These are phyloP conservation scores for Aspergillus sp. DNA, from an alignment of 2,329 filamentous ascomycete species.

Conservation along the genomic window DNA sequence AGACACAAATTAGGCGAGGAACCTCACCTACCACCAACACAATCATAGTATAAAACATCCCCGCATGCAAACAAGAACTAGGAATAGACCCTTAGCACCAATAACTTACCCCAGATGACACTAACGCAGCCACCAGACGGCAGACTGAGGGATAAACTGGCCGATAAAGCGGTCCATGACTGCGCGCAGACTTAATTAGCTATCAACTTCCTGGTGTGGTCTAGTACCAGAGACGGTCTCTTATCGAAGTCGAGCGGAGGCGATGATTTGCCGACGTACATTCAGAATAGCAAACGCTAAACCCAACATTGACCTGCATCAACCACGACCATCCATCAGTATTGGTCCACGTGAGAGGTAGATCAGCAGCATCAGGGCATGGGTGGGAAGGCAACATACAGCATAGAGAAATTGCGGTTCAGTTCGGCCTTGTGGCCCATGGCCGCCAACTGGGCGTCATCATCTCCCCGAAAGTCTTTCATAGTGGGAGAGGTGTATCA, in stretches of 20 bases:
- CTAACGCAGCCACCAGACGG: slow-evolving; percentile 70
- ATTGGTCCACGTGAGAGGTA: neutral
- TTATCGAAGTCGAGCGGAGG: neutral
- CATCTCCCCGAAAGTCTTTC: slow-evolving; percentile 32
- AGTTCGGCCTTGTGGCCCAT: slow-evolving; percentile 62
- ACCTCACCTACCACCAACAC: neutral
- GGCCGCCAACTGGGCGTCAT: slow-evolving; percentile 55
- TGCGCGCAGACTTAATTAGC: slow-evolving; percentile 19
- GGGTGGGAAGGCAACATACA: slow-evolving; percentile 34
- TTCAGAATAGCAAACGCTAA: slow-evolving; percentile 65
- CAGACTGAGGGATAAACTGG: slow-evolving; percentile 61
- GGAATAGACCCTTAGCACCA: neutral
- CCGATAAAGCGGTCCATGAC: slow-evolving; percentile 63
- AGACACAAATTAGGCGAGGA: neutral
- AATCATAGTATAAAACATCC: neutral
- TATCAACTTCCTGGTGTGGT: neutral
- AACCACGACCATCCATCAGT: neutral
- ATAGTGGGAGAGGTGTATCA: slow-evolving; percentile 16
- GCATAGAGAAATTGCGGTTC: slow-evolving; percentile 58
- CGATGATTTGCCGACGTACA: slow-evolving; percentile 27
- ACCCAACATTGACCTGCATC: slow-evolving; percentile 57
- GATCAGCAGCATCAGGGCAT: neutral
- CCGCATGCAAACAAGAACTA: neutral
- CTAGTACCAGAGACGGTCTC: neutral
- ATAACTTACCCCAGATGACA: slow-evolving; percentile 70